Evolutionary conservation across 164 flowering plant species (phyloP), one percentile per base, ranked within the genome.

Genomic region (Chimonanthus praecox): DNA sequence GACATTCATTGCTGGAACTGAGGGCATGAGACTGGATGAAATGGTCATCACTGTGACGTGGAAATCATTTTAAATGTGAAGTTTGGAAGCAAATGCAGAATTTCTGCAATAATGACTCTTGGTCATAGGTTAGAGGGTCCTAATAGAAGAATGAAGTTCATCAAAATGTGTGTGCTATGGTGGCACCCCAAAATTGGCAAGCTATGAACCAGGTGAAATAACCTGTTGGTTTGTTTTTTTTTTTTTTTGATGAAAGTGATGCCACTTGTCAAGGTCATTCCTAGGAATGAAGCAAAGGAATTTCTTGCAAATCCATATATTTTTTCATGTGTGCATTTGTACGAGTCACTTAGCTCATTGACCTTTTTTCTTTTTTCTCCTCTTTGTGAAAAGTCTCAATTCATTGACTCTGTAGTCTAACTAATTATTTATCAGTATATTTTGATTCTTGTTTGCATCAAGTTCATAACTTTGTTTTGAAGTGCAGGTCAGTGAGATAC

Each of bases 401-500:
- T 54, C 60, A 7, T 54, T 54, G 60, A 54, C 16, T 45, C 16
- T 66, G 5, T 44, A 3, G 7, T 66, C 68, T 45, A 48, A 44
- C 18, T 44, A 20, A 64, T 63, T n/a, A 54, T 63, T 63, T 33
- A 33, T 63, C 9, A 63, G 21, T 20, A 2, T 43, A 21, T 63
- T 63, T 8, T 21, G 33, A 63, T 63, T 63, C 66, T 9, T 63
- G n/a, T 63, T 63, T 44, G 20, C 16, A 11, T 54, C 11, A 20
- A 47, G 48, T 69, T 64, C 33, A 49, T 71, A 54, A 11, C 3
- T 62, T 68, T 70, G n/a, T 46, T 54, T 76, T 70, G 13, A 64
- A 66, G 65, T 83, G 78, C 85, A 94, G 98, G 96, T 92, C 15
- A 92, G 99, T 83, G 99, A 94, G 87, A 94, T 94, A 80, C 85